Evolutionary conservation across 164 flowering plant genomes (phyloP).

Genomic region (Chimonanthus praecox): DNA sequence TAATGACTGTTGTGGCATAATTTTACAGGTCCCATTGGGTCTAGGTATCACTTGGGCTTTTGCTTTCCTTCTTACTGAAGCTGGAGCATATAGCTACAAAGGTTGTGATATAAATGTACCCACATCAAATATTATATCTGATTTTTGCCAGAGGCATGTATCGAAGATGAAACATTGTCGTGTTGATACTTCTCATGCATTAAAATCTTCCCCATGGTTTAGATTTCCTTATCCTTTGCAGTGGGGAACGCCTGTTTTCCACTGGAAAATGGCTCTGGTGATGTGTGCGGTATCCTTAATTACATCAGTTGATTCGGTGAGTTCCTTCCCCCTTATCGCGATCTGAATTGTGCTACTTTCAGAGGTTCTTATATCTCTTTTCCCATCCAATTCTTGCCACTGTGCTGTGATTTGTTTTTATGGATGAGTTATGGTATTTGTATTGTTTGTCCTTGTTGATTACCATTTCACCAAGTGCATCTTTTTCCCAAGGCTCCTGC

Average conservation of each 20-base stretch:
- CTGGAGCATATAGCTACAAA: conserved; percentile 82
- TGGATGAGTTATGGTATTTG: neutral
- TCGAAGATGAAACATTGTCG: conserved; percentile 82
- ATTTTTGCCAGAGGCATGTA: conserved; percentile 77
- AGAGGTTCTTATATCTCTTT: neutral
- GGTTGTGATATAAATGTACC: conserved; percentile 83
- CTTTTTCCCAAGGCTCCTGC: neutral
- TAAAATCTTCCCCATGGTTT: conserved; percentile 85
- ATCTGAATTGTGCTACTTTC: neutral
- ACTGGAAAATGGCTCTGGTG: conserved; percentile 78
- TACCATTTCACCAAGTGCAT: neutral
- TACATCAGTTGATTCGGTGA: conserved; percentile 91
- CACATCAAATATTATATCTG: conserved; percentile 74
- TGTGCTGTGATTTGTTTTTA: neutral
- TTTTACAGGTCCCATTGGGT: conserved; percentile 85
- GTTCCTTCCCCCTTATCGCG: conserved; percentile 20
- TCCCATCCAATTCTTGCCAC: neutral
- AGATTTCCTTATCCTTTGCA: conserved; percentile 97
- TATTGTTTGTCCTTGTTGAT: neutral
- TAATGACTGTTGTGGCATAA: neutral
- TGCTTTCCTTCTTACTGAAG: conserved; percentile 86
- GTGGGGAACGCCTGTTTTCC: conserved; percentile 94
- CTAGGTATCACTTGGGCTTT: conserved; percentile 87
- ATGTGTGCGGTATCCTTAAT: conserved; percentile 93
- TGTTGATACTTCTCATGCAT: conserved; percentile 81